These are phyloP conservation scores for Penicillium sp. DNA, from an alignment of 2,329 filamentous ascomycete species.

Conservation along the genomic window DNA sequence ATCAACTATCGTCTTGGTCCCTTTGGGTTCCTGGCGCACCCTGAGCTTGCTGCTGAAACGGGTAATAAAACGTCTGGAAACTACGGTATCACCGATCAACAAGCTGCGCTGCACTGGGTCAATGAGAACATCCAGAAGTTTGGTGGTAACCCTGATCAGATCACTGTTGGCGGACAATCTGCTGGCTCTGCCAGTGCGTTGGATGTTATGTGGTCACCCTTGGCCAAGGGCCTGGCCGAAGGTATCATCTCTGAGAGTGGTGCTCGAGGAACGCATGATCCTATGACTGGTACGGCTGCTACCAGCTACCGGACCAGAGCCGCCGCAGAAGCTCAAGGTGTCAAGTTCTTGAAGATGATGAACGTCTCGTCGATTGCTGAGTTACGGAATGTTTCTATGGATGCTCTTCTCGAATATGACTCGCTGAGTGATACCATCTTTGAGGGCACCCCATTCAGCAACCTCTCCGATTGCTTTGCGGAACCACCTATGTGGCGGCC, in stretches of 20 bases:
- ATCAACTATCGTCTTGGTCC: conserved; percentile 23
- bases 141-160: conserved; percentile 31
- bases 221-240: conserved; percentile 8
- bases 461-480: neutral
- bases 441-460: conserved; percentile 22
- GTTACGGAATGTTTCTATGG: conserved; percentile 36
- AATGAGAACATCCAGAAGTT: conserved; percentile 33
- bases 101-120: conserved; percentile 31
- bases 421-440: neutral
- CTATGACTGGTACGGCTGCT: conserved; percentile 11
- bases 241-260: conserved; percentile 15
- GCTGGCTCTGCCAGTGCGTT: conserved; percentile 18
- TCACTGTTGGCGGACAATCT: conserved; percentile 25
- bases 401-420: conserved; percentile 30
- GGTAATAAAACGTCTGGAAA: conserved; percentile 28
- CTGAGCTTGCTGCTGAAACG: conserved; percentile 16
- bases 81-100: conserved; percentile 35
- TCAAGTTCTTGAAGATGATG: conserved; percentile 36
- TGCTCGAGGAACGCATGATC: conserved; percentile 15
- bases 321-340: neutral
- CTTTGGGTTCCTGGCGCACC: conserved; percentile 20
- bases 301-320: conserved; percentile 7
- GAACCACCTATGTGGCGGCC: neutral
- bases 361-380: conserved; percentile 34
- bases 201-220: conserved; percentile 12